Conservation (phyloP, 2,329 filamentous ascomycete species). For the Blumeria hordei region DNA sequence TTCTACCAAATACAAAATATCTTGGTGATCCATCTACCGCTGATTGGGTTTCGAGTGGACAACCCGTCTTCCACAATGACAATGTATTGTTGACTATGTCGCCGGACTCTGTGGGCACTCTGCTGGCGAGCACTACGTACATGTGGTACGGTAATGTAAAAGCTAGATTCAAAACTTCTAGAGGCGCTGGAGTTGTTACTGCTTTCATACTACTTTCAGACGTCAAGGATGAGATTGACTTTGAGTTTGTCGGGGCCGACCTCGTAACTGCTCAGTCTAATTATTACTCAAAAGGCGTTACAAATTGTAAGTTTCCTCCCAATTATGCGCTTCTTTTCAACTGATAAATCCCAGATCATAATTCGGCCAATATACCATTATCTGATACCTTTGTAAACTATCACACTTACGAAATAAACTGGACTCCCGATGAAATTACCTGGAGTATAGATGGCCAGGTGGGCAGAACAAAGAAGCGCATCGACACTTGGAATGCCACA, state of each 20-base stretch:
- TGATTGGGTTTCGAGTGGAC: constrained; percentile 78
- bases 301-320: constrained; percentile 44
- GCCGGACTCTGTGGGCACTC: constrained; percentile 59
- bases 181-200: constrained; percentile 76
- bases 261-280: constrained; percentile 66
- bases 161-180: constrained; percentile 61
- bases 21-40: constrained; percentile 56
- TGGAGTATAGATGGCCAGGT: constrained; percentile 72
- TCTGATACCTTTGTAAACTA: constrained; percentile 51
- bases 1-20: constrained; percentile 55
- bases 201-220: constrained; percentile 91
- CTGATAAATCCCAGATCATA: constrained; percentile 30
- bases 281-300: constrained; percentile 88
- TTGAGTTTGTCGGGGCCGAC: constrained; percentile 74
- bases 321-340: constrained; percentile 3
- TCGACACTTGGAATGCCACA: constrained; percentile 69
- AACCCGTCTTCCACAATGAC: constrained; percentile 41
- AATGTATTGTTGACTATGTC: constrained; percentile 76
- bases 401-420: constrained; percentile 84
- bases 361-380: constrained; percentile 45
- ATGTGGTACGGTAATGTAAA: constrained; percentile 95
- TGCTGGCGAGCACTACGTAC: constrained; percentile 64
- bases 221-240: constrained; percentile 96
- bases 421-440: constrained; percentile 64
- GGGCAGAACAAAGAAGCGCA: constrained; percentile 48